Conservation (phyloP, 306 rosid species). For the Elaeagnus macrophylla region DNA sequence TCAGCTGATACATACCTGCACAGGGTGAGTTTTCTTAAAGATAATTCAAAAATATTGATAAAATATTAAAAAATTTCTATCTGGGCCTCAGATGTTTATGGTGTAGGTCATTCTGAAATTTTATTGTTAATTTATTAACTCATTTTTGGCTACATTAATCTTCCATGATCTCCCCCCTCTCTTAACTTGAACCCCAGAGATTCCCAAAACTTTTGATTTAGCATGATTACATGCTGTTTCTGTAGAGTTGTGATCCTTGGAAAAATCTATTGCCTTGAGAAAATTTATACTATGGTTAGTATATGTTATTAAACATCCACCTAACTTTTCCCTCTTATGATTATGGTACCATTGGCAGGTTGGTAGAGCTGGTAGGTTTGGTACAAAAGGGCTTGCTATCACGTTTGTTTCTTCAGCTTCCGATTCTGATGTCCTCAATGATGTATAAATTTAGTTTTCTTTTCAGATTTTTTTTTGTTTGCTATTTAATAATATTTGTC, state of each 20-base stretch:
- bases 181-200: too few species aligned
- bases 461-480: background rate
- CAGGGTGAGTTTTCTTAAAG: conserved; percentile 45
- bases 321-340: background rate
- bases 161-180: too few species aligned
- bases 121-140: background rate
- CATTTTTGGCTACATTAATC: background rate
- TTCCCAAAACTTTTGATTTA: too few species aligned
- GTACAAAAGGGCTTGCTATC: conserved; percentile 97
- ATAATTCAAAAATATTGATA: background rate
- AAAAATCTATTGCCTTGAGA: too few species aligned
- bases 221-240: too few species aligned
- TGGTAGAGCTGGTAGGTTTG: conserved; percentile 97
- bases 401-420: conserved; percentile 88
- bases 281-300: too few species aligned
- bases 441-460: conserved; percentile 35
- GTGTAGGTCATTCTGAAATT: too few species aligned
- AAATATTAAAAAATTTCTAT: background rate
- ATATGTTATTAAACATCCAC: background rate
- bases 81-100: background rate
- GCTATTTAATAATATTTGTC: background rate
- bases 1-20: conserved; percentile 96
- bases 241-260: too few species aligned
- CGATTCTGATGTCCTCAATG: conserved; percentile 86
- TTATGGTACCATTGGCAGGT: conserved; percentile 36